Evolutionary conservation across 2,329 filamentous ascomycete genomes (phyloP), one percentile per base, ranked within the genome.

Genomic region (Chaetomiaceae sp.): DNA sequence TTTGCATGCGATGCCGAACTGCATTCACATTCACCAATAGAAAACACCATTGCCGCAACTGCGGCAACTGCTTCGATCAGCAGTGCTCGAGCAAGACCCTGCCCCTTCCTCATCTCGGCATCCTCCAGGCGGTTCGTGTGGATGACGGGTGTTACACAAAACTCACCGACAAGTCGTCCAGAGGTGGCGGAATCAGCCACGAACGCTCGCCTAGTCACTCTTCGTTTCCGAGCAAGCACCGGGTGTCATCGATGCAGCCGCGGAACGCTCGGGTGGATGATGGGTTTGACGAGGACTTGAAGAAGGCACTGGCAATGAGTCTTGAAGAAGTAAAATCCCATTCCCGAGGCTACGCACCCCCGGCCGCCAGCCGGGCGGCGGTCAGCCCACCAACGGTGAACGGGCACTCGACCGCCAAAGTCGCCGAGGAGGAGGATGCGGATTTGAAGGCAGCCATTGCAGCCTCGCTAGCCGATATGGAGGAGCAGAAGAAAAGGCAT

Each of bases 1-100:
- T 99, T 29, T 99, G 94, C 69, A 96, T 99, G 90, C 87, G 94
- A 67, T 99, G 94, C 69, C 85, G 94, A 62, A 96, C 92, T 11
- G 74, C 90, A 16, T 99, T 99, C 65, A 96, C 90, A 43, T 96
- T 99, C 66, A 99, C 92, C 51, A 99, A 99, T 69, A 86, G 94
- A 65, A 99, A 97, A 68, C 94, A 99, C 67, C 94, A 99, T 69
- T 99, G 94, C 66, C 85, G 94, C 60, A 99, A 99, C 69, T 99
- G 94, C 66, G 94, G 94, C 47, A 96, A 94, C 70, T 94, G 95
- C 64, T 99, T 99, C 68, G 95, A 96, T 67, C 90, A 92, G 59
- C 86, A 94, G 64, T 99, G 94, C 67, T 97, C 92, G 13, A 86
- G 83, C 74, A 97, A 97, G 73, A 84, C 80, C 20, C 79, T 96